Percentiles rank a stretch among this genome's conserved stretches.
Conservation (phyloP, 2,329 filamentous ascomycete genomes). For the Samsoniella hepiali region DNA sequence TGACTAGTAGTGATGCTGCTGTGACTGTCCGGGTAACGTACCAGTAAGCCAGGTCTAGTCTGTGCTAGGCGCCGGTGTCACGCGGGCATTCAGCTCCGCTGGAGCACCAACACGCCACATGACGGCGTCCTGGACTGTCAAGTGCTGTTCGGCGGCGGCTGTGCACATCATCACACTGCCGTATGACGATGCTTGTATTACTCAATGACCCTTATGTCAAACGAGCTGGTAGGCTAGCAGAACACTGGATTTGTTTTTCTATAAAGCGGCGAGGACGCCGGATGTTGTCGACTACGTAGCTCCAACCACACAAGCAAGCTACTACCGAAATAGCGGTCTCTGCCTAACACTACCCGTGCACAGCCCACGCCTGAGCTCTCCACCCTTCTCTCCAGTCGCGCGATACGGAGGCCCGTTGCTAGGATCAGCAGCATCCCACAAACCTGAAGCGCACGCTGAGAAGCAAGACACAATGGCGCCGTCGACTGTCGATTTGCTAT, state of each 20-base stretch:
- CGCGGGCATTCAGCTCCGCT: neutral
- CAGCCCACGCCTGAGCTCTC: neutral
- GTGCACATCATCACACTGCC: neutral
- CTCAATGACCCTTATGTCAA: too few species aligned
- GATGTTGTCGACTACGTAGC: neutral
- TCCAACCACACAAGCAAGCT: neutral
- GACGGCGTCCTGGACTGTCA: neutral
- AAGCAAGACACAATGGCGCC: conserved; percentile 30
- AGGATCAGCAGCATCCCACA: neutral
- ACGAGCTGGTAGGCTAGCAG: too few species aligned
- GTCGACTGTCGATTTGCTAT: conserved; percentile 64
- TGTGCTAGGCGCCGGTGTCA: neutral
- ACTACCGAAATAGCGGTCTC: neutral
- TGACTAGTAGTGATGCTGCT: too few species aligned
- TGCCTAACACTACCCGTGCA: neutral
- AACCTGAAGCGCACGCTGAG: neutral
- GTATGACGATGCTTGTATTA: too few species aligned
- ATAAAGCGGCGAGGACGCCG: neutral
- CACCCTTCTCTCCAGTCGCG: neutral
- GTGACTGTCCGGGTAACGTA: neutral
- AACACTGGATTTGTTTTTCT: too few species aligned
- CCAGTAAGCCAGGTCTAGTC: too few species aligned
- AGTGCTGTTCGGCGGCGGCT: neutral
- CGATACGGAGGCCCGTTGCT: neutral
- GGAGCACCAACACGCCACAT: neutral